Evolutionary conservation across 2,329 filamentous ascomycete species (phyloP).

Genomic region (Monosporascus sp.): DNA sequence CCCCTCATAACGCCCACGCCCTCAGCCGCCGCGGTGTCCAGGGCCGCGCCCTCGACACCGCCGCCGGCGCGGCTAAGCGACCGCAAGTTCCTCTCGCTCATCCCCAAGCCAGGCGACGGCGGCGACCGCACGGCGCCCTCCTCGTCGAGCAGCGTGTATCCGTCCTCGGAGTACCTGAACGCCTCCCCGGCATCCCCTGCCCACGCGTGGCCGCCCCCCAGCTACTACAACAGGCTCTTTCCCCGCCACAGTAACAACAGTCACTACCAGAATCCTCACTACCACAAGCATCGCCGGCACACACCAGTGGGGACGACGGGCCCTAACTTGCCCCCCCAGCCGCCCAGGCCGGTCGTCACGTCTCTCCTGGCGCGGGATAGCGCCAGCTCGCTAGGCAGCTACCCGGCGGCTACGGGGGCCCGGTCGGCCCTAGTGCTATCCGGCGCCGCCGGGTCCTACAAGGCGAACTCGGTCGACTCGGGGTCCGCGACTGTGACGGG

Average conservation of each 20-base stretch:
- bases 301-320: constrained; percentile 6
- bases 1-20: constrained; percentile 36
- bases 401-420: neutral
- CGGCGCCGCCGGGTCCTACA: constrained; percentile 16
- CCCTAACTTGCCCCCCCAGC: constrained; percentile 7
- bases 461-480: constrained; percentile 15
- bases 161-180: neutral
- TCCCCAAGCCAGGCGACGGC: constrained; percentile 16
- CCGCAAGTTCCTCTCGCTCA: constrained; percentile 36
- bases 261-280: constrained; percentile 2
- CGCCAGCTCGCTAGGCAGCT: constrained; percentile 9
- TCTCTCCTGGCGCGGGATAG: constrained; percentile 4
- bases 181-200: constrained; percentile 30
- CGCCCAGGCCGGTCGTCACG: constrained; percentile 1
- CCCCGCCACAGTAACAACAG: constrained; percentile 19
- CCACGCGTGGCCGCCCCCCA: constrained; percentile 25
- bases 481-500: constrained; percentile 8
- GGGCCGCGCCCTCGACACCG: constrained; percentile 32
- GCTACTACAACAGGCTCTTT: constrained; percentile 26
- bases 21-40: constrained; percentile 24
- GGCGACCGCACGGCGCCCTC: constrained; percentile 5
- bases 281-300: constrained; percentile 7
- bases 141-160: constrained; percentile 4
- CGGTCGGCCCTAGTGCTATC: neutral
- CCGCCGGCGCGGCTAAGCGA: constrained; percentile 46